phyloP scores from a whole-genome alignment of 441 rosid genomes.

The Bocquillonia castaneifolia region DNA sequence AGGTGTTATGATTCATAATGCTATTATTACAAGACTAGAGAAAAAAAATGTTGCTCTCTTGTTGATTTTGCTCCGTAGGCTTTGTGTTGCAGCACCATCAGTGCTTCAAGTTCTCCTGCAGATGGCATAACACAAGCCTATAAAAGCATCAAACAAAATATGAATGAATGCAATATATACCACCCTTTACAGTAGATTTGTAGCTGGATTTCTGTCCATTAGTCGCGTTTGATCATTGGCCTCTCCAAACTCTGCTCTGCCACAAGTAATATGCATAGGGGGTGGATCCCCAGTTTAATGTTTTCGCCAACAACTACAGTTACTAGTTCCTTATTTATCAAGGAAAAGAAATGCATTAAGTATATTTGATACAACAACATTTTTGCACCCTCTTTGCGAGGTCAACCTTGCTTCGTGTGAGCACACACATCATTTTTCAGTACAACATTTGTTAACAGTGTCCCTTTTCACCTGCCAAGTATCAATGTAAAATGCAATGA shows the following conservation, averaged over 20 bases:
- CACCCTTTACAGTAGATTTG: no score
- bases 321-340: not conserved
- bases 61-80: not conserved
- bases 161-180: no score
- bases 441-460: not conserved
- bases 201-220: no score
- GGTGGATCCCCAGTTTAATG: no score
- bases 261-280: not conserved
- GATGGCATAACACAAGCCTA: not conserved
- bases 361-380: conserved; percentile 1
- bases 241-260: not conserved
- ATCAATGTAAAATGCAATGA: not conserved
- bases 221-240: not conserved
- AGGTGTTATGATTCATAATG: not conserved
- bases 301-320: not conserved
- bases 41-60: not conserved
- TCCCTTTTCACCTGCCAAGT: not conserved
- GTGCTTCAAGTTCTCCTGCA: not conserved
- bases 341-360: not conserved
- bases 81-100: no score
- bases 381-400: not conserved
- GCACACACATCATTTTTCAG: not conserved
- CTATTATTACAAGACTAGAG: not conserved
- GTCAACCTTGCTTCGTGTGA: not conserved
- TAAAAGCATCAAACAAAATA: no score